These are phyloP conservation scores for Penicillium sp. DNA, from an alignment of 2,329 filamentous ascomycete species.

Conservation along the genomic window DNA sequence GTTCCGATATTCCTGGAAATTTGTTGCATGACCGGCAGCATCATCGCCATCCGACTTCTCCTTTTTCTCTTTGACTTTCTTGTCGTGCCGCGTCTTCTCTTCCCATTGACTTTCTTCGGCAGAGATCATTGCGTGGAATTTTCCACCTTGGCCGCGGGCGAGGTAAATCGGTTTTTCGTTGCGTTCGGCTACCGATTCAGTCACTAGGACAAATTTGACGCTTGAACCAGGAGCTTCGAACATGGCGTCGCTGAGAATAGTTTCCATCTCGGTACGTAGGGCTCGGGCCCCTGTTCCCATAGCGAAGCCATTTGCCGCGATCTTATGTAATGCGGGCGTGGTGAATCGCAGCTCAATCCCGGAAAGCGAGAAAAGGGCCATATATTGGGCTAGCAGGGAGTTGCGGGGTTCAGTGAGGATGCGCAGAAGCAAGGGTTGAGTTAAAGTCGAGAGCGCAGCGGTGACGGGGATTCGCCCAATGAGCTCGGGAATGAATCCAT, in stretches of 20 bases:
- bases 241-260: slow-evolving; percentile 77
- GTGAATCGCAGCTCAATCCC: slow-evolving; percentile 81
- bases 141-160: slow-evolving; percentile 54
- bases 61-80: slow-evolving; percentile 35
- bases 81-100: slow-evolving; percentile 41
- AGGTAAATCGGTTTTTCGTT: slow-evolving; percentile 60
- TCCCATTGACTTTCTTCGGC: slow-evolving; percentile 57
- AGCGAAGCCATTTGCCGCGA: slow-evolving; percentile 71
- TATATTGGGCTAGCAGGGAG: slow-evolving; percentile 85
- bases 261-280: slow-evolving; percentile 79
- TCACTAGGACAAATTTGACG: slow-evolving; percentile 74
- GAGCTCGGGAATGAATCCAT: slow-evolving; percentile 92
- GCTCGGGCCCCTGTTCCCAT: slow-evolving; percentile 81
- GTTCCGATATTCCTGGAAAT: slow-evolving; percentile 52
- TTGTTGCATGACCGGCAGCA: slow-evolving; percentile 29
- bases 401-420: slow-evolving; percentile 94
- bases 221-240: slow-evolving; percentile 72
- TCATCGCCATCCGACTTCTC: slow-evolving; percentile 10
- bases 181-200: slow-evolving; percentile 69
- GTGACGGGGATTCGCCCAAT: slow-evolving; percentile 93
- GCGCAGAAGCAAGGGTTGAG: slow-evolving; percentile 70
- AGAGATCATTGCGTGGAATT: slow-evolving; percentile 56
- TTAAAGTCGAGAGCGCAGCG: slow-evolving; percentile 79
- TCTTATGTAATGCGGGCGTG: slow-evolving; percentile 74
- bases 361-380: slow-evolving; percentile 81